A percentile compares a stretch with the other conserved stretches of the same genome.
Evolutionary conservation across 73 alveolate genomes (phyloP).

Genomic region (Paramecium primaurelia): DNA sequence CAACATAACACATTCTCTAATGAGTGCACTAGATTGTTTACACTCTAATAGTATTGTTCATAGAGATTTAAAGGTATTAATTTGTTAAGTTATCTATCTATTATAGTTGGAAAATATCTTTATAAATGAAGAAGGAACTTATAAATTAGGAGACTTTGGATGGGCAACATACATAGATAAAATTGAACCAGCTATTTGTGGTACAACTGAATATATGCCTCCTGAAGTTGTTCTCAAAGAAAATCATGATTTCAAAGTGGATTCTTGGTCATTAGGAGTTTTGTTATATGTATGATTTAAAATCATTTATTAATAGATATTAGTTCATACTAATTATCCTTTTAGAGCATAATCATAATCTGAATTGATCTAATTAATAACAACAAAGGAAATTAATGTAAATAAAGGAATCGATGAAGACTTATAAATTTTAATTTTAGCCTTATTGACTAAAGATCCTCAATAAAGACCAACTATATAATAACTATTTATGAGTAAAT

Average conservation of each 20-base stretch:
- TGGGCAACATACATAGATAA: background rate
- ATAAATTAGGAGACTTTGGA: constrained; percentile 31
- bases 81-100: too few species aligned
- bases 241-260: constrained; percentile 77
- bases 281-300: constrained; percentile 55
- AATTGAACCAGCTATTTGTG: constrained; percentile 51
- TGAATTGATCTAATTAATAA: background rate
- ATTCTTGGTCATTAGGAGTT: constrained; percentile 85
- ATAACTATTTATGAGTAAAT: background rate
- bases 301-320: background rate
- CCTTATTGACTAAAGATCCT: background rate
- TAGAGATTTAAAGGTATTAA: constrained; percentile 26
- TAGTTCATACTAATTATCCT: background rate
- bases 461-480: background rate
- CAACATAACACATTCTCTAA: background rate
- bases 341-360: background rate
- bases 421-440: background rate
- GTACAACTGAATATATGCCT: constrained; percentile 89
- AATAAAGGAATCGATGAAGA: background rate
- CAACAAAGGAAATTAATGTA: background rate
- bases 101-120: constrained; percentile 22
- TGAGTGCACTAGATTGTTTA: background rate
- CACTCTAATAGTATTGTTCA: background rate
- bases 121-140: background rate
- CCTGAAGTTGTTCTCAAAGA: constrained; percentile 82